Conservation (phyloP, 257 asterid genomes). For the Agastache rugosa region DNA sequence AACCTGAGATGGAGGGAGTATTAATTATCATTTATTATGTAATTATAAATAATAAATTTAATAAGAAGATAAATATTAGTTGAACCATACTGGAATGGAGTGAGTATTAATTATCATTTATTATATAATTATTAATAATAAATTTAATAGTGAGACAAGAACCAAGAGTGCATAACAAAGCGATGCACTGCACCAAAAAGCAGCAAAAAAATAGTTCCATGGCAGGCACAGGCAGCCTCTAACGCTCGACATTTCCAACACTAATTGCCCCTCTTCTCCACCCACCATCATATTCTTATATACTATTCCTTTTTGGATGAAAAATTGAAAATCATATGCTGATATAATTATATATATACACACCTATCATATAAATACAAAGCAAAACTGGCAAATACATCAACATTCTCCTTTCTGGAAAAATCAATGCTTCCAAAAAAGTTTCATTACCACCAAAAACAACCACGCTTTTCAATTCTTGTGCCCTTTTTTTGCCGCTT, state of each 20-base stretch:
- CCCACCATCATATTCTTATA: slow-evolving; percentile 11
- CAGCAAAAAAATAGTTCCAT: background rate
- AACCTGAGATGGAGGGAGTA: too few species aligned
- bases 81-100: too few species aligned
- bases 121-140: too few species aligned
- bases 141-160: too few species aligned
- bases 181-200: background rate
- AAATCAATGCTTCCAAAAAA: slow-evolving; percentile 23
- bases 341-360: background rate
- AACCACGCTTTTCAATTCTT: slow-evolving; percentile 24
- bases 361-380: background rate
- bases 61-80: too few species aligned
- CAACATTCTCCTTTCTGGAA: slow-evolving; percentile 29
- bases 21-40: too few species aligned
- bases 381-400: background rate
- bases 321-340: background rate
- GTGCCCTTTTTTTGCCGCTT: slow-evolving; percentile 38
- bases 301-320: too few species aligned
- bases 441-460: slow-evolving; percentile 12
- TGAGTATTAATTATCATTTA: too few species aligned
- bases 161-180: too few species aligned
- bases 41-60: too few species aligned
- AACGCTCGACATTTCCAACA: background rate
- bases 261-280: slow-evolving; percentile 8
- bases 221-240: background rate